Evolutionary conservation across 306 rosid species (phyloP), one percentile per base, ranked within the genome.

Genomic region (Trifolium subterraneum): DNA sequence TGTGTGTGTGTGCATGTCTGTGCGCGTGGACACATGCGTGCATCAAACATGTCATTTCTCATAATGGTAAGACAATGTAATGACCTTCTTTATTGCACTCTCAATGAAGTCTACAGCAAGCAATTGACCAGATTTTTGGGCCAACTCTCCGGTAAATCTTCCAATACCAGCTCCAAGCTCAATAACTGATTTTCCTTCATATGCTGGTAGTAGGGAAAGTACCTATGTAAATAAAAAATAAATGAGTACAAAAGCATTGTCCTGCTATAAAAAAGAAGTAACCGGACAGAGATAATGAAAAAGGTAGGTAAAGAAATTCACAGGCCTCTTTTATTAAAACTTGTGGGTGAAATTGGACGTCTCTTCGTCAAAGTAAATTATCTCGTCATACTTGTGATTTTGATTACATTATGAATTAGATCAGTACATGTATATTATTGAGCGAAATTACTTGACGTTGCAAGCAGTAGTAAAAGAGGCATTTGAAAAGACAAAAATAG

Each of bases 111-210:
- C 99, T 60, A 94, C 68, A 39, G 97, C 96, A 76, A 92, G 64
- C 78, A 94, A 78, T 64, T 92, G 97, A 80, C 87, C 93, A 61
- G 97, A 93, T 68, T 87, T 90, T 67, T 79, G 83, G 54, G 97
- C 97, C 72, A 94, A 75, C 72, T 90, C 96, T 25, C 95, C 90
- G 2, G 97, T 94, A 77, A 94, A 94, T 52, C 99, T 90, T 66
- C 99, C 99, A 23, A 94, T 94, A 60, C 99, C 99, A 0, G 99
- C 99, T 80, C 99, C 99, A 31, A 94, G 88, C 82, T 94, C 97
- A 55, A 94, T 2, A 27, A 94, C 88, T 1, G 96, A 87, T 64
- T 94, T 88, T 7, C 99, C 99, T 74, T 94, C 96, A 22, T 79
- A 90, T 3, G 81, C 16, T 0, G 99, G 99, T 16, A 94, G 90